Evolutionary conservation across 75 land plant species (phyloP).

Genomic region (Picea sitchensis): DNA sequence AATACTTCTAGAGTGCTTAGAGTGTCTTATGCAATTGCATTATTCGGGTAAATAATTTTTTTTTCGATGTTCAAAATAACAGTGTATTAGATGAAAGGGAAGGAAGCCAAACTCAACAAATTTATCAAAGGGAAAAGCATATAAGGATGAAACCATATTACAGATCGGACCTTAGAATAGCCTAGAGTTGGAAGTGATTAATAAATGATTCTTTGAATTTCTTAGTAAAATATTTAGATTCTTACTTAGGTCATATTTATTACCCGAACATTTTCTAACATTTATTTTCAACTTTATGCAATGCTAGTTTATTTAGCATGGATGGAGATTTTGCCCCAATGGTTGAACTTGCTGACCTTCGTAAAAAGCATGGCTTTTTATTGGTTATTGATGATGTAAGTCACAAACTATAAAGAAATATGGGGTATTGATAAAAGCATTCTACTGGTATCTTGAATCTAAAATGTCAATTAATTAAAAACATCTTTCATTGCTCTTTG

Average conservation of each 20-base stretch:
- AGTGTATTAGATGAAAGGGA: too few species aligned
- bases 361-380: constrained; percentile 75
- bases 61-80: too few species aligned
- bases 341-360: constrained; percentile 67
- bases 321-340: constrained; percentile 99
- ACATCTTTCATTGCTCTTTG: not conserved
- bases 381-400: constrained; percentile 96
- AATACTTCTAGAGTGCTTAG: too few species aligned
- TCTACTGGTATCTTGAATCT: not conserved
- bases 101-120: not conserved
- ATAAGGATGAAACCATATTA: too few species aligned
- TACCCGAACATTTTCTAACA: not conserved
- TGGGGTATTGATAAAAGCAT: not conserved
- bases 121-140: not conserved
- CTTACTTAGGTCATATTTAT: too few species aligned
- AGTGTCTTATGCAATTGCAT: too few species aligned
- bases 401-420: constrained; percentile 9
- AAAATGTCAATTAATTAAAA: not conserved
- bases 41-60: too few species aligned
- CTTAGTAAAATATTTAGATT: not conserved
- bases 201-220: not conserved
- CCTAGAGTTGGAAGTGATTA: not conserved
- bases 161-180: too few species aligned
- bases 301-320: constrained; percentile 93
- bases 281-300: not conserved